Evolutionary conservation across 2,329 filamentous ascomycete genomes (phyloP).

Genomic region (Ploettnerulaceae sp.): DNA sequence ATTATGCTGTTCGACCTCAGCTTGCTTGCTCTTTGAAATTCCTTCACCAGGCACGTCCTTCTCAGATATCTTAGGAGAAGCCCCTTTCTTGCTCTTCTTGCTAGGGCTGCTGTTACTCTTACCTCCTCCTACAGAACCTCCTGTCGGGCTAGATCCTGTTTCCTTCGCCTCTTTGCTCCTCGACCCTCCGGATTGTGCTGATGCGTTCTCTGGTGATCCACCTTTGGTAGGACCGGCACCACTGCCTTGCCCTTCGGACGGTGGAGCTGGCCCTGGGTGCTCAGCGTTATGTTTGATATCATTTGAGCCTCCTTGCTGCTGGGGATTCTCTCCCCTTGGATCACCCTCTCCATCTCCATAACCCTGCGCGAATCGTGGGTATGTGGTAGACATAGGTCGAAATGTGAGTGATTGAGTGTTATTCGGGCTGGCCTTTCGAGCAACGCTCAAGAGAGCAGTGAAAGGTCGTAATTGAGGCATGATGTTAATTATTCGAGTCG

Average conservation of each 20-base stretch:
- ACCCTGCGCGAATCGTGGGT: constrained; percentile 28
- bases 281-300: constrained; percentile 36
- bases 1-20: constrained; percentile 56
- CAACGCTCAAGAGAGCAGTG: constrained; percentile 14
- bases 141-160: constrained; percentile 34
- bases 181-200: constrained; percentile 38
- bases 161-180: constrained; percentile 39
- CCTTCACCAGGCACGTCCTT: constrained; percentile 20
- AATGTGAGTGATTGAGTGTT: constrained; percentile 9
- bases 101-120: constrained; percentile 19
- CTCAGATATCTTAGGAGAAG: constrained; percentile 19
- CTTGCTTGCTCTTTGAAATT: constrained; percentile 44
- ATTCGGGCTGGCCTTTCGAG: constrained; percentile 11
- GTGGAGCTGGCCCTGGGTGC: constrained; percentile 41
- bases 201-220: constrained; percentile 33
- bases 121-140: constrained; percentile 23
- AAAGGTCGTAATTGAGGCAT: constrained; percentile 23
- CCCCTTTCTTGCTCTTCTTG: constrained; percentile 24
- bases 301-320: constrained; percentile 35
- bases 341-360: constrained; percentile 41
- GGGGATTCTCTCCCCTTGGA: constrained; percentile 36
- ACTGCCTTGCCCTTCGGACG: constrained; percentile 38
- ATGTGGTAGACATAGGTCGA: constrained; percentile 21
- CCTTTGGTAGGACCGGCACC: constrained; percentile 37
- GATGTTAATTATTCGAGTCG: constrained; percentile 8